A percentile compares a stretch with the other conserved stretches of the same genome.
phyloP scores from a whole-genome alignment of 129 eudicot species.

The Escallonia rubra region DNA sequence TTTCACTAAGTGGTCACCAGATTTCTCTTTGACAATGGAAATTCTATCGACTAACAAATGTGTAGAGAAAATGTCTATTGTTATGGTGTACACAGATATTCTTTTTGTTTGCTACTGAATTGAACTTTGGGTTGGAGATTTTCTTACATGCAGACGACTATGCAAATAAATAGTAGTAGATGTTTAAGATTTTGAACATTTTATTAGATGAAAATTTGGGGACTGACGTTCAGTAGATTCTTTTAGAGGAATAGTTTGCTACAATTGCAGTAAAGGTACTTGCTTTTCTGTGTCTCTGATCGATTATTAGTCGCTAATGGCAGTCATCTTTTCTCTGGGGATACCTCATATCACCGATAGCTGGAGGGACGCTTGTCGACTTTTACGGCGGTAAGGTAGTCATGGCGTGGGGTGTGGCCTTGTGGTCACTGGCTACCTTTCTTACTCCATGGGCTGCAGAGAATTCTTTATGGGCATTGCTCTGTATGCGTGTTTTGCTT shows the following conservation, averaged over 20 bases:
- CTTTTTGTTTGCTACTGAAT: no score
- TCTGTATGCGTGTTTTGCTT: conserved; percentile 68
- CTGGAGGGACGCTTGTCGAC: conserved; percentile 97
- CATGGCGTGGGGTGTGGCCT: conserved; percentile 94
- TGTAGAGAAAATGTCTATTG: no score
- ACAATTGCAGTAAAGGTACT: conserved; percentile 1
- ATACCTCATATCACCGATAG: conserved; percentile 92
- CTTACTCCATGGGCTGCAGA: conserved; percentile 99
- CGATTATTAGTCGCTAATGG: conserved; percentile 29
- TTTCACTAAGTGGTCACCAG: no score
- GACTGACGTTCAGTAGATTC: no score
- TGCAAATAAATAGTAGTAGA: no score
- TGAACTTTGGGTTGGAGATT: no score
- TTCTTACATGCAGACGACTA: no score
- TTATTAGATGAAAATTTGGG: no score
- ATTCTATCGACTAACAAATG: no score
- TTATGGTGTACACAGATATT: no score
- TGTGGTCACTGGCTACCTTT: conserved; percentile 95
- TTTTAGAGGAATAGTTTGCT: background rate
- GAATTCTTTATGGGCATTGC: conserved; percentile 61
- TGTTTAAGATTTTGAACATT: no score
- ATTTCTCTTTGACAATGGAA: no score
- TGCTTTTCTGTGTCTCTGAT: conserved; percentile 33
- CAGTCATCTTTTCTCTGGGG: conserved; percentile 99
- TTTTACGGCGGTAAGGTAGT: conserved; percentile 89